phyloP scores from a whole-genome alignment of 1,284 basidiomycete species.

The Sporisorium iseilematis-ciliati region DNA sequence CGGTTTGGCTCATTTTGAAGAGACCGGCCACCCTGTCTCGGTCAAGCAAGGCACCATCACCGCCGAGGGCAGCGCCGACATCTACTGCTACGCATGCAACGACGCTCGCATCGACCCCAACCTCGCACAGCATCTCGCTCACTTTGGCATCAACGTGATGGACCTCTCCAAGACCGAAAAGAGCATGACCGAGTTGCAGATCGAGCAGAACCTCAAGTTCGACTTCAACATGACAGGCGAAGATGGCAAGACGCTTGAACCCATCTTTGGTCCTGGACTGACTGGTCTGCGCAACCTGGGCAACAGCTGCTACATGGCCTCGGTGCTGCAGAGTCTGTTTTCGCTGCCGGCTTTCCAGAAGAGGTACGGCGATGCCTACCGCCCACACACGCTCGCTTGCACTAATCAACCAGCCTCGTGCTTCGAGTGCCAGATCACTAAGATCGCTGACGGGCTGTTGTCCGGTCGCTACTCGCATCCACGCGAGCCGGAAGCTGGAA shows the following conservation, averaged over 20 bases:
- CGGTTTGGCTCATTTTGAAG: conserved; percentile 83
- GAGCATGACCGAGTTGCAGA: conserved; percentile 96
- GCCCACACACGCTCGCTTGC: conserved; percentile 78
- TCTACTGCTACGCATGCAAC: conserved; percentile 94
- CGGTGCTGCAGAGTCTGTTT: conserved; percentile 89
- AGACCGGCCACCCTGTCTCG: conserved; percentile 82
- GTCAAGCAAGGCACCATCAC: conserved; percentile 98
- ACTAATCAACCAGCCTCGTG: conserved; percentile 82
- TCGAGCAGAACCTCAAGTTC: conserved; percentile 94
- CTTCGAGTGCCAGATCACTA: conserved; percentile 93
- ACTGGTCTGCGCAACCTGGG: conserved; percentile 94
- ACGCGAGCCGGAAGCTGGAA: conserved; percentile 58
- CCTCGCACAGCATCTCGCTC: conserved; percentile 80
- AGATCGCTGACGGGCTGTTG: conserved; percentile 90
- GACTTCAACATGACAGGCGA: conserved; percentile 95
- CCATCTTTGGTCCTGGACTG: conserved; percentile 86
- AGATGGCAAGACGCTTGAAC: conserved; percentile 86
- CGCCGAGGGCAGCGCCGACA: conserved; percentile 90
- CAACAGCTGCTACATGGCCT: conserved; percentile 98
- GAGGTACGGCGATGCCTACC: conserved; percentile 77
- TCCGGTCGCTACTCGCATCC: conserved; percentile 90
- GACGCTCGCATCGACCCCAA: conserved; percentile 87
- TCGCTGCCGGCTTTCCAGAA: conserved; percentile 81
- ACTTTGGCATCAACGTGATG: conserved; percentile 88
- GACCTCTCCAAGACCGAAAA: conserved; percentile 93